Evolutionary conservation across 2,329 filamentous ascomycete species (phyloP).

Genomic region (Colletotrichum musae): DNA sequence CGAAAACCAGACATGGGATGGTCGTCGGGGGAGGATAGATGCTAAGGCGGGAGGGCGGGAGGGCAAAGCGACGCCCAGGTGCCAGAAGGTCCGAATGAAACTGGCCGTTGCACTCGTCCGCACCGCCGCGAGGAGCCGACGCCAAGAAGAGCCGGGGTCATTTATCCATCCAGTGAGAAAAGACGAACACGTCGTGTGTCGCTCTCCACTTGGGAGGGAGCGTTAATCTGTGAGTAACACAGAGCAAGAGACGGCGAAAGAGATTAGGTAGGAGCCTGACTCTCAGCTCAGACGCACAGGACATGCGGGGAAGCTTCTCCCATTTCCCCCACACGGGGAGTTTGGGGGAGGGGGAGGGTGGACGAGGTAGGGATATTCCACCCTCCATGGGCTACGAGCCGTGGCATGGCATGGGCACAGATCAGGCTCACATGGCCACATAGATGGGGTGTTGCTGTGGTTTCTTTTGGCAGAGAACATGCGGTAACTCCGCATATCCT

Average conservation of each 20-base stretch:
- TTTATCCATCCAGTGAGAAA: conserved; percentile 40
- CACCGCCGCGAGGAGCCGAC: conserved; percentile 20
- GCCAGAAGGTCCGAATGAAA: conserved; percentile 40
- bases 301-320: conserved; percentile 33
- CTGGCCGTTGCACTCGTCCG: conserved; percentile 15
- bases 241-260: too few species aligned
- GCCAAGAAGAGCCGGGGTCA: conserved; percentile 13
- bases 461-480: background rate
- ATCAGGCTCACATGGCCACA: conserved; percentile 23
- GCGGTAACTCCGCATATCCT: conserved; percentile 30
- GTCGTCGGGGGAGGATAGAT: conserved; percentile 2
- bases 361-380: background rate
- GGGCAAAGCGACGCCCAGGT: conserved; percentile 28
- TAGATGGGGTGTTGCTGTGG: conserved; percentile 19
- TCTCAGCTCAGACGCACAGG: conserved; percentile 5
- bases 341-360: too few species aligned
- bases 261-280: background rate
- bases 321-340: background rate
- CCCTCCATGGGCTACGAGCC: conserved; percentile 6
- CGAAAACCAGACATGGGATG: background rate
- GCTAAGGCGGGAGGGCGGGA: conserved; percentile 39
- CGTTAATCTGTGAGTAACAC: too few species aligned
- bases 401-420: conserved; percentile 17
- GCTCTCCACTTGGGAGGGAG: conserved; percentile 24
- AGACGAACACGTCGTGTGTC: background rate